Evolutionary conservation across 768 basidiomycete genomes (phyloP).

Genomic region (Boletus edulis): DNA sequence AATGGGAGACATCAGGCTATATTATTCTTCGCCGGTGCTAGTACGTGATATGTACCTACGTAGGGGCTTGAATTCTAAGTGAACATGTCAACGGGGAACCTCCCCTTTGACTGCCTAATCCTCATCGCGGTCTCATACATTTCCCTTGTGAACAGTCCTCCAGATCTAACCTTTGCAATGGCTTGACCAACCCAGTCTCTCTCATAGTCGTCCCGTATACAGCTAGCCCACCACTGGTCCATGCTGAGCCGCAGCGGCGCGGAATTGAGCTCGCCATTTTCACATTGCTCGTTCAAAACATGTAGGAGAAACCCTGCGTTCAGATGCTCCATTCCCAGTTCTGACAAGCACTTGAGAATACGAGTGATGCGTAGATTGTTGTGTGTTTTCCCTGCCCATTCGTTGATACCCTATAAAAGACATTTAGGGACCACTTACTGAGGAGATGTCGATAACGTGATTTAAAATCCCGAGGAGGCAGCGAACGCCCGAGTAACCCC

Average conservation of each 20-base stretch:
- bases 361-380: constrained; percentile 77
- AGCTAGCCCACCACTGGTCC: constrained; percentile 80
- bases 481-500: constrained; percentile 54
- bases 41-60: not conserved
- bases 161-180: constrained; percentile 49
- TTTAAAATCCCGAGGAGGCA: constrained; percentile 48
- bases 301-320: constrained; percentile 69
- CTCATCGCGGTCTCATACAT: constrained; percentile 52
- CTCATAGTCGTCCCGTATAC: constrained; percentile 60
- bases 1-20: not conserved
- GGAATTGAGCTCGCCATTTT: constrained; percentile 50
- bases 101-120: constrained; percentile 30
- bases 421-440: constrained; percentile 43
- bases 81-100: constrained; percentile 8
- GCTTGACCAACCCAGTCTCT: constrained; percentile 51
- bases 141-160: constrained; percentile 51
- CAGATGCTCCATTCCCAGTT: constrained; percentile 61
- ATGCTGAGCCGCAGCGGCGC: constrained; percentile 53
- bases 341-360: constrained; percentile 72
- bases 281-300: constrained; percentile 68
- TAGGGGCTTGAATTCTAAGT: not conserved
- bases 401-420: not conserved
- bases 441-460: constrained; percentile 62
- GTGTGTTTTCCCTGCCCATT: constrained; percentile 54
- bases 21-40: not conserved